Conservation (phyloP, 805 yeast species). For the Wickerhamiella siamensis region DNA sequence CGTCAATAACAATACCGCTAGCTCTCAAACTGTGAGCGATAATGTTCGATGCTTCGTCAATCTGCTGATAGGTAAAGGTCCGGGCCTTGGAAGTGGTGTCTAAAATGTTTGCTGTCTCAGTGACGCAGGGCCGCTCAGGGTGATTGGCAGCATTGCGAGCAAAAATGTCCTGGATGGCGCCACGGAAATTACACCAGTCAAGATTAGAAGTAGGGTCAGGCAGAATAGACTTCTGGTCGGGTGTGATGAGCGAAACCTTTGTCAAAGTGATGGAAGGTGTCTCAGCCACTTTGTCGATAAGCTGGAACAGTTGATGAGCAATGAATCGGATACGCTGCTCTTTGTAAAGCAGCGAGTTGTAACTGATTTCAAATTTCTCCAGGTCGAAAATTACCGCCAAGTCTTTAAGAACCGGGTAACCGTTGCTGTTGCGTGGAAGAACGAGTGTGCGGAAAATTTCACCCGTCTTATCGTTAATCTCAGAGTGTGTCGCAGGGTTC, state of each 20-base stretch:
- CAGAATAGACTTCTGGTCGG: conserved; percentile 41
- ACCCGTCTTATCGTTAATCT: conserved; percentile 37
- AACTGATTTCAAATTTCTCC: conserved; percentile 25
- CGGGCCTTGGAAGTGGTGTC: conserved; percentile 36
- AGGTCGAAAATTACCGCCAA: conserved; percentile 43
- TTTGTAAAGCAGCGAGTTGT: conserved; percentile 64
- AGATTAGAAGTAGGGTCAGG: conserved; percentile 83
- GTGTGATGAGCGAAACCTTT: conserved; percentile 52
- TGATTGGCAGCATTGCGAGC: conserved; percentile 67
- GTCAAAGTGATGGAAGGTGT: conserved; percentile 35
- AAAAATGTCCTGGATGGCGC: conserved; percentile 94
- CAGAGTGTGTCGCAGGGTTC: conserved; percentile 37
- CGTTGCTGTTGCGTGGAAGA: conserved; percentile 27
- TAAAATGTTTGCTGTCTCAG: conserved; percentile 68
- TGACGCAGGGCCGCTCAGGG: conserved; percentile 83
- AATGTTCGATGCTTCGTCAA: conserved; percentile 82
- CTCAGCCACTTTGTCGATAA: conserved; percentile 7
- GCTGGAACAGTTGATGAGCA: conserved; percentile 51
- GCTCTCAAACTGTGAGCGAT: conserved; percentile 78
- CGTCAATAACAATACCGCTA: conserved; percentile 77
- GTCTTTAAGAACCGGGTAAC: conserved; percentile 10
- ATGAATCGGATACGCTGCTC: conserved; percentile 52
- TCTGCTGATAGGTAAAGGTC: conserved; percentile 70
- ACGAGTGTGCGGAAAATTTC: conserved; percentile 11
- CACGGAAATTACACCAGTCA: conserved; percentile 84